A percentile compares a stretch with the other conserved stretches of the same genome.
phyloP scores from a whole-genome alignment of 176 grass and related monocot genomes.

The Alopecurus myosuroides region DNA sequence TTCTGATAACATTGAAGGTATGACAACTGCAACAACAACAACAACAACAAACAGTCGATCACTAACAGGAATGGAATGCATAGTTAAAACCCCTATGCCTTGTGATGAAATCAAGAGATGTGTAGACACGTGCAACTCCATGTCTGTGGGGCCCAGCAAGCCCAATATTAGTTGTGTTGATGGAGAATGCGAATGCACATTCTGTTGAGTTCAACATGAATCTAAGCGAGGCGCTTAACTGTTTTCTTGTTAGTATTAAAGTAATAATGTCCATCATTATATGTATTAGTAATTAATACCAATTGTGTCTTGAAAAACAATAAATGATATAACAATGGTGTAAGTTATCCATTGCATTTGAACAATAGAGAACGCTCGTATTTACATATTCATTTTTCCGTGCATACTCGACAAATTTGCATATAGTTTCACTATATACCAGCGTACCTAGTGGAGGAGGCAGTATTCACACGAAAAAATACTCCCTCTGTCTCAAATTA shows the following conservation, averaged over 20 bases:
- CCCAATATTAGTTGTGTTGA: neutral
- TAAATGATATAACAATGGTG: neutral
- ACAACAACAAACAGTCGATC: neutral
- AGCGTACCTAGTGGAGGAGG: neutral
- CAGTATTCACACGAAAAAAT: too few species aligned
- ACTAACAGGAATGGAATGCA: neutral
- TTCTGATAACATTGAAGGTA: neutral
- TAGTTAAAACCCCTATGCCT: neutral
- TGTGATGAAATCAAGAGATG: constrained; percentile 5
- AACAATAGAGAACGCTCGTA: neutral
- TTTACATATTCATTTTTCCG: neutral
- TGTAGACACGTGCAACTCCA: neutral
- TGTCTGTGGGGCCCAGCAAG: neutral
- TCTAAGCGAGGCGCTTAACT: neutral
- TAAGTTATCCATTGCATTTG: neutral
- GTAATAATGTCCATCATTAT: neutral
- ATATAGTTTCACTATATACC: neutral
- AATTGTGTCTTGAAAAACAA: neutral
- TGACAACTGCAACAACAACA: neutral
- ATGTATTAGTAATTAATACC: neutral
- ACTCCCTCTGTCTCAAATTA: too few species aligned
- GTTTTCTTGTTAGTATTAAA: neutral
- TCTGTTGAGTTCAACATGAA: neutral
- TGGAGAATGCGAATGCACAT: neutral
- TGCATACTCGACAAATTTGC: neutral